phyloP scores from a whole-genome alignment of 192 early-diverging fungal genomes.

The Oehlia diaphana region DNA sequence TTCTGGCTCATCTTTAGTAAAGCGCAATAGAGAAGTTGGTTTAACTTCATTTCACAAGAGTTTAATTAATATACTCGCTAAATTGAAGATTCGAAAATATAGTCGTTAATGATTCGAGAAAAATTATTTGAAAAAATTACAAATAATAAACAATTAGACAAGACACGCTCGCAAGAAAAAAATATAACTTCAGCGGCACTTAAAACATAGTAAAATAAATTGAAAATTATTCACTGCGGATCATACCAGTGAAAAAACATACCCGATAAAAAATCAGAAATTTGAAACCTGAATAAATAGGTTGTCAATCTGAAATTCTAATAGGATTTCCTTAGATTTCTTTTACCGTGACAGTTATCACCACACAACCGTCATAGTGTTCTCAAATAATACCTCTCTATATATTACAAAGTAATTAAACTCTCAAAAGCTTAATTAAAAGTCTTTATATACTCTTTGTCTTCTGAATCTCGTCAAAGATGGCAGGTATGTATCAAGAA shows the following conservation, averaged over 20 bases:
- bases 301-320: neutral
- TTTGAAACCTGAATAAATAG: neutral
- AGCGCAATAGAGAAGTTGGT: no score
- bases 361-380: neutral
- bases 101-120: no score
- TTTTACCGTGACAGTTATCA: constrained; percentile 4
- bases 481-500: constrained; percentile 5
- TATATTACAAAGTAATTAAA: neutral
- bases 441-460: neutral
- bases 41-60: no score
- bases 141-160: no score
- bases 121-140: no score
- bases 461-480: constrained; percentile 16
- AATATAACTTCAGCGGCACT: no score
- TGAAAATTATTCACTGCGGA: no score
- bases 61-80: no score
- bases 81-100: no score
- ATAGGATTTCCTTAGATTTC: neutral
- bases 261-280: neutral
- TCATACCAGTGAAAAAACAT: neutral
- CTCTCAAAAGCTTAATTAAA: neutral
- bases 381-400: neutral
- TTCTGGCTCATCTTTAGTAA: no score
- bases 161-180: no score
- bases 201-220: no score